Conservation (phyloP, 2,329 filamentous ascomycete genomes). For the Fusarium secorum region DNA sequence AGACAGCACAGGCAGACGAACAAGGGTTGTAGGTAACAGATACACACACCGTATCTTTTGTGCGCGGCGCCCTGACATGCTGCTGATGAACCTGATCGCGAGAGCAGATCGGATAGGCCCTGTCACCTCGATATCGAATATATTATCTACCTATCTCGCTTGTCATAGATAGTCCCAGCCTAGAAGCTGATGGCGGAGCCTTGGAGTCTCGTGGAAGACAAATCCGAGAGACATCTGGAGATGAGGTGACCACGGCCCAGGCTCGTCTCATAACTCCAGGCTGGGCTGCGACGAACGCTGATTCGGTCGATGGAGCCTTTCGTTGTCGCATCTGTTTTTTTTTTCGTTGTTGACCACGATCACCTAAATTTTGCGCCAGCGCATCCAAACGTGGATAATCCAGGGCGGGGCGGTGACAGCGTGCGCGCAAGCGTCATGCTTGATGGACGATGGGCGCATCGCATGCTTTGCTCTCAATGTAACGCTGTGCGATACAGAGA, state of each 20-base stretch:
- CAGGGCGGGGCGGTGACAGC: slow-evolving; percentile 42
- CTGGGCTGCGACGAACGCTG: slow-evolving; percentile 39
- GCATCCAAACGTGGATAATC: slow-evolving; percentile 41
- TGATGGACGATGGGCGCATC: slow-evolving; percentile 40
- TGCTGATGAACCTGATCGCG: slow-evolving; percentile 28
- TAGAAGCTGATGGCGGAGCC: slow-evolving; percentile 3
- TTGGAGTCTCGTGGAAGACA: slow-evolving; percentile 7
- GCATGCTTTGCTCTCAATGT: slow-evolving; percentile 33
- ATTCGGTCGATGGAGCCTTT: slow-evolving; percentile 36
- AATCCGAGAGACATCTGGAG: slow-evolving; percentile 18
- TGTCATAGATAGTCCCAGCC: slow-evolving; percentile 17
- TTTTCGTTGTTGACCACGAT: slow-evolving; percentile 37
- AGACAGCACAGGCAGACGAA: neutral
- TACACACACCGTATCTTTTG: slow-evolving; percentile 40
- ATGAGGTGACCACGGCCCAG: slow-evolving; percentile 28
- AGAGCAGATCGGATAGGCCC: slow-evolving; percentile 7
- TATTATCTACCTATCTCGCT: slow-evolving; percentile 34
- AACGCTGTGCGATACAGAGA: slow-evolving; percentile 28
- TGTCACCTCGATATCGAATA: slow-evolving; percentile 19
- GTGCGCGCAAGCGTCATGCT: slow-evolving; percentile 44
- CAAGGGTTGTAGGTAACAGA: slow-evolving; percentile 12
- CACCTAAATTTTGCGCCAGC: slow-evolving; percentile 38
- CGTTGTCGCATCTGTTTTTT: slow-evolving; percentile 39
- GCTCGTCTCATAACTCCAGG: neutral
- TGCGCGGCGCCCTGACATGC: slow-evolving; percentile 23